These are phyloP conservation scores for Tolypocladium paradoxum DNA, from an alignment of 2,329 filamentous ascomycete species.

Conservation along the genomic window DNA sequence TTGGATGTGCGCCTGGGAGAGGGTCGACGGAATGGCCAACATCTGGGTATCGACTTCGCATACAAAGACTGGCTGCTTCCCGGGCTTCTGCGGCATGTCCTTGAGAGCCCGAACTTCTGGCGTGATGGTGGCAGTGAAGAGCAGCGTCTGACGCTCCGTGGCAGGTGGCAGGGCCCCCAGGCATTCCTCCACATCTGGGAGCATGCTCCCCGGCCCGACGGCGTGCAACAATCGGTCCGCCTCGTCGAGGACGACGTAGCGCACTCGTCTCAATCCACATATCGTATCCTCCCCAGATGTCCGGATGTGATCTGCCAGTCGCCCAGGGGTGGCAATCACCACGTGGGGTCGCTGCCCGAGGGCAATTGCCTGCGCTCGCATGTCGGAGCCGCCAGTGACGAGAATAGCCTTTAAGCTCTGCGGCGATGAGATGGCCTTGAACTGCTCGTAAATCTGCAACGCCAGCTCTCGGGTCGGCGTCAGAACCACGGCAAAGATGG, in stretches of 20 bases:
- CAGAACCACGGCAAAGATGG: slow-evolving; percentile 80
- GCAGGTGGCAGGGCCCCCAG: slow-evolving; percentile 71
- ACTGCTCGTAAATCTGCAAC: slow-evolving; percentile 91
- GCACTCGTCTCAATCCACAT: slow-evolving; percentile 65
- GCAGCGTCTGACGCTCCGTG: slow-evolving; percentile 72
- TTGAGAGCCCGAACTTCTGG: slow-evolving; percentile 83
- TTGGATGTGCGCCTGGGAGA: slow-evolving; percentile 77
- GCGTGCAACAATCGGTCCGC: slow-evolving; percentile 78
- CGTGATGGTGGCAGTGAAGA: slow-evolving; percentile 95
- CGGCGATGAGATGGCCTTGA: slow-evolving; percentile 82
- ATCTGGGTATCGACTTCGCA: slow-evolving; percentile 74
- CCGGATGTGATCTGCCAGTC: slow-evolving; percentile 85
- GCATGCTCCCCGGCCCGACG: slow-evolving; percentile 70
- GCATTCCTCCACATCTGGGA: slow-evolving; percentile 88
- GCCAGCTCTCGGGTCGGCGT: slow-evolving; percentile 89
- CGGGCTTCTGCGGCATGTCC: slow-evolving; percentile 57
- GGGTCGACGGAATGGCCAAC: slow-evolving; percentile 67
- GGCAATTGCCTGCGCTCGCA: slow-evolving; percentile 80
- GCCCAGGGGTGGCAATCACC: slow-evolving; percentile 87
- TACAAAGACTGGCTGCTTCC: slow-evolving; percentile 70
- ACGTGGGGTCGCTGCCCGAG: slow-evolving; percentile 76
- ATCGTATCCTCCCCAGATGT: slow-evolving; percentile 88
- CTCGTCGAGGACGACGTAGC: slow-evolving; percentile 88
- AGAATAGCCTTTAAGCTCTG: slow-evolving; percentile 80
- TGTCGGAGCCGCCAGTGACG: slow-evolving; percentile 88